A percentile compares a stretch with the other conserved stretches of the same genome.
Conservation (phyloP, 768 basidiomycete genomes). For the Clitopilus hobsonii region DNA sequence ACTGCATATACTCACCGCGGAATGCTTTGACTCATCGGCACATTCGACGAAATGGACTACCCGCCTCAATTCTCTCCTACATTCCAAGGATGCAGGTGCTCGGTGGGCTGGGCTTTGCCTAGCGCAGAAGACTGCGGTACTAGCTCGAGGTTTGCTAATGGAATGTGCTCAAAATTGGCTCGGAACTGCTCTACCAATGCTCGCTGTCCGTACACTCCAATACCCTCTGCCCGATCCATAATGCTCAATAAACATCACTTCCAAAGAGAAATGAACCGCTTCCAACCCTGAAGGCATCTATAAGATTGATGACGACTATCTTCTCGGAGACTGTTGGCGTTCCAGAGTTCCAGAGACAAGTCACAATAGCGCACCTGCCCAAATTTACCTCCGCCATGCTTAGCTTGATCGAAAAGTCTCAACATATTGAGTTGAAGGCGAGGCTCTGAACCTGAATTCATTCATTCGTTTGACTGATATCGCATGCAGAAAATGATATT, state of each 20-base stretch:
- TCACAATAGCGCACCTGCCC: constrained; percentile 64
- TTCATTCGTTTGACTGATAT: no score
- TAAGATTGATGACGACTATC: constrained; percentile 59
- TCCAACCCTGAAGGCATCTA: constrained; percentile 55
- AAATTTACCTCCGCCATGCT: constrained; percentile 65
- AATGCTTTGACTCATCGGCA: constrained; percentile 54
- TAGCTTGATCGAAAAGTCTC: constrained; percentile 46
- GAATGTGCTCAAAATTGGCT: constrained; percentile 76
- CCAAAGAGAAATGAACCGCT: constrained; percentile 64
- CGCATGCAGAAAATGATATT: constrained; percentile 35
- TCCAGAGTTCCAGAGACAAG: constrained; percentile 81
- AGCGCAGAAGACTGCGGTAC: constrained; percentile 58
- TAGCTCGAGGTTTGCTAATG: constrained; percentile 57
- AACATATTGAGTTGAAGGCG: constrained; percentile 54
- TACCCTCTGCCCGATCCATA: constrained; percentile 12
- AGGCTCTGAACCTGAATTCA: constrained; percentile 5
- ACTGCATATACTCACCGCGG: constrained; percentile 46
- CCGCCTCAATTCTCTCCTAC: constrained; percentile 69
- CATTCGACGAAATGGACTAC: constrained; percentile 73
- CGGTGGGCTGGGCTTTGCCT: constrained; percentile 80
- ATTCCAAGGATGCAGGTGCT: constrained; percentile 71
- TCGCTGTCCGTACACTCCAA: constrained; percentile 55
- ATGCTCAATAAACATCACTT: constrained; percentile 17
- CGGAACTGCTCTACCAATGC: constrained; percentile 53
- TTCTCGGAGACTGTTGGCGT: constrained; percentile 55